Conservation (phyloP, 768 basidiomycete genomes). For the Stropharia rugosoannulata region DNA sequence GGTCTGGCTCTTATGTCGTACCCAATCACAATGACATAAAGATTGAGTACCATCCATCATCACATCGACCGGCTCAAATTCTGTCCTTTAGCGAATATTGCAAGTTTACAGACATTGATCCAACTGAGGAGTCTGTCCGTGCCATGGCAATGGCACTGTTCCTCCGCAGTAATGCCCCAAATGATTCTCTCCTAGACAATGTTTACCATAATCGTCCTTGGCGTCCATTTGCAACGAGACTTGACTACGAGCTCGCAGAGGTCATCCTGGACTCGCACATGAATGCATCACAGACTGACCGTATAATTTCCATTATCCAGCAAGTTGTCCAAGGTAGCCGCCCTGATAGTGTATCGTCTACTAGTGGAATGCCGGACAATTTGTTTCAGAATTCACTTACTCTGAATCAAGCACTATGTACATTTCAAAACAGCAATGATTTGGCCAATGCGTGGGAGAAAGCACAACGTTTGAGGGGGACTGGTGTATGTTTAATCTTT, state of each 20-base stretch:
- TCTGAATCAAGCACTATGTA: constrained; percentile 5
- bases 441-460: constrained; percentile 18
- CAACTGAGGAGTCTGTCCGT: too few relatives aligned
- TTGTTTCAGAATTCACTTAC: neutral
- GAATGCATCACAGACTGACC: constrained; percentile 6
- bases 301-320: constrained; percentile 7
- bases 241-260: constrained; percentile 22
- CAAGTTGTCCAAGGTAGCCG: too few relatives aligned
- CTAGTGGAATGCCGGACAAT: too few relatives aligned
- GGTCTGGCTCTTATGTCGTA: too few relatives aligned
- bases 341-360: too few relatives aligned
- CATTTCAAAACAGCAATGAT: constrained; percentile 14
- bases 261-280: constrained; percentile 16
- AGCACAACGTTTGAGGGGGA: constrained; percentile 7
- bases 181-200: neutral
- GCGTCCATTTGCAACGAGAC: constrained; percentile 13
- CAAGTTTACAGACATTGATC: neutral
- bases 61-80: neutral
- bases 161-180: neutral
- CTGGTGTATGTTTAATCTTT: constrained; percentile 6
- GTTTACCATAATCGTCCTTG: constrained; percentile 11
- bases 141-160: too few relatives aligned
- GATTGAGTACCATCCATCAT: constrained; percentile 5
- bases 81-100: constrained; percentile 1
- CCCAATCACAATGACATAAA: constrained; percentile 8